A percentile compares a stretch with the other conserved stretches of the same genome.
Evolutionary conservation across 345 rosid genomes (phyloP).

Genomic region (Euclidium syriacum): DNA sequence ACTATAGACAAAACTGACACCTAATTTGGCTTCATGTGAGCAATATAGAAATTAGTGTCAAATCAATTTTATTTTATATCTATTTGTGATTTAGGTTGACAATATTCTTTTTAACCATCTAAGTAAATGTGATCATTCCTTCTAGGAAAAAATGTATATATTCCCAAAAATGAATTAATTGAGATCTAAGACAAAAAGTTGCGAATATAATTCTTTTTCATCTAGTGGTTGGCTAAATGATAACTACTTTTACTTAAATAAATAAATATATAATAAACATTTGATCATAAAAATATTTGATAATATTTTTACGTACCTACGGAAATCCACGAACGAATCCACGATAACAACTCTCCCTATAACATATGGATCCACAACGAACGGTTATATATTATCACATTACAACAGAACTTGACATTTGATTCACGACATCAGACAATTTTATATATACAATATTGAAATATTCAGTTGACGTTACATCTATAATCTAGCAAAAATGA

Average conservation of each 20-base stretch:
- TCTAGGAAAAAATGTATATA: neutral
- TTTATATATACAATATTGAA: too few species aligned
- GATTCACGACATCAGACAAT: neutral
- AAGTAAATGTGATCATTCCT: neutral
- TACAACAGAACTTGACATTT: too few species aligned
- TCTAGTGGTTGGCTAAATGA: neutral
- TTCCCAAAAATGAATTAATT: neutral
- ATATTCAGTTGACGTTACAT: too few species aligned
- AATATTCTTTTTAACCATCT: constrained; percentile 8
- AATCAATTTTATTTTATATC: neutral
- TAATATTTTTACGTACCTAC: too few species aligned
- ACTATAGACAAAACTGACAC: constrained; percentile 25
- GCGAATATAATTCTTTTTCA: neutral
- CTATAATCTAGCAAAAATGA: too few species aligned
- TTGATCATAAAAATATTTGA: too few species aligned
- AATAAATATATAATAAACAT: neutral
- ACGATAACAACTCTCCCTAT: too few species aligned
- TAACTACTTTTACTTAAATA: neutral
- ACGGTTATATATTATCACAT: too few species aligned
- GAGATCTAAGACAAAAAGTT: neutral
- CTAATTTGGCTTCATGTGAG: constrained; percentile 24
- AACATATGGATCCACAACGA: too few species aligned
- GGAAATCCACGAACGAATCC: too few species aligned
- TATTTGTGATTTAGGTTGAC: constrained; percentile 21
- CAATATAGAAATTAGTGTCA: constrained; percentile 14